Conservation (phyloP, 495 filamentous ascomycete species). For the Opeltia flavorubescens region DNA sequence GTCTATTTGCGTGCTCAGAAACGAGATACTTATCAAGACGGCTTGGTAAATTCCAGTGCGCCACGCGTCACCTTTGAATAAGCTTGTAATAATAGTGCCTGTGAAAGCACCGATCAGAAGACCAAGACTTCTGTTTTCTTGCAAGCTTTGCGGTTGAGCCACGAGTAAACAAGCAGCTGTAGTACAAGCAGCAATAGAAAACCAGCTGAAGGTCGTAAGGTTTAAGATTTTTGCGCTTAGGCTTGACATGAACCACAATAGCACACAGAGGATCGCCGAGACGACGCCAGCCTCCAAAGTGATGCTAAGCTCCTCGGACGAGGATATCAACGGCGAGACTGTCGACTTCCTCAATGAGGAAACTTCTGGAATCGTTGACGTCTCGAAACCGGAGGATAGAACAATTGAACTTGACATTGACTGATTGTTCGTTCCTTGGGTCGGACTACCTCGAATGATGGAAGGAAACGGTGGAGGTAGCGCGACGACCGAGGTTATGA, state of each 20-base stretch:
- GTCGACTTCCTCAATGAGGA: neutral
- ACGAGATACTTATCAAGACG: slow-evolving; percentile 12
- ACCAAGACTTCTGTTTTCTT: slow-evolving; percentile 9
- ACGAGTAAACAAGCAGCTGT: slow-evolving; percentile 8
- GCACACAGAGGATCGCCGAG: slow-evolving; percentile 3
- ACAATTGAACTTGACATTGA: slow-evolving; percentile 9
- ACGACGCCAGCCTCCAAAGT: slow-evolving; percentile 11
- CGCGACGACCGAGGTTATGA: slow-evolving; percentile 29
- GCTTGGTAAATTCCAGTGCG: slow-evolving; percentile 10
- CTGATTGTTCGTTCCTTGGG: slow-evolving; percentile 2
- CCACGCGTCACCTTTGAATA: slow-evolving; percentile 5
- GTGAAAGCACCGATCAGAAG: slow-evolving; percentile 10
- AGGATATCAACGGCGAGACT: slow-evolving; percentile 12
- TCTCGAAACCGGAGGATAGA: slow-evolving; percentile 8
- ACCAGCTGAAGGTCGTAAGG: slow-evolving; percentile 3
- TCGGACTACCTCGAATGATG: neutral
- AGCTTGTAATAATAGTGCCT: neutral
- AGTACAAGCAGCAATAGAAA: slow-evolving; percentile 4
- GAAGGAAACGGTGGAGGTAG: slow-evolving; percentile 29
- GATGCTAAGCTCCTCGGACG: slow-evolving; percentile 11
- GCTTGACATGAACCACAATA: slow-evolving; percentile 6
- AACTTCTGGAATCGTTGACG: neutral
- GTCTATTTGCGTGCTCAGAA: slow-evolving; percentile 17
- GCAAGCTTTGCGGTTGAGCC: slow-evolving; percentile 7
- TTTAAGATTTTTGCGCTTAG: neutral